Percentiles rank a stretch among this genome's conserved stretches.
Conservation (phyloP, 768 basidiomycete genomes). For the Kwoniella shandongensis region DNA sequence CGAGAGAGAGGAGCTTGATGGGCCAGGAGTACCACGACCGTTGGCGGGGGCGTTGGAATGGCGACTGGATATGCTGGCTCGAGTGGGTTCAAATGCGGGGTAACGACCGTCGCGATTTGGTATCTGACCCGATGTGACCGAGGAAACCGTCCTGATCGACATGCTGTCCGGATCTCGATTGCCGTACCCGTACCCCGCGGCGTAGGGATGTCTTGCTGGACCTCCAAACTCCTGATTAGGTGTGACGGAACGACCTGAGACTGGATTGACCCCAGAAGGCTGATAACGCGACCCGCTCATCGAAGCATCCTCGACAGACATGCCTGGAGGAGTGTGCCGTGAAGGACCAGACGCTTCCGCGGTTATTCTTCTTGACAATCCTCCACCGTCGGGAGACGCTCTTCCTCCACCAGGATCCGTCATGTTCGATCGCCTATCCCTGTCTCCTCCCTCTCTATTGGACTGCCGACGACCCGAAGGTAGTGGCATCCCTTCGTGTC, state of each 20-base stretch:
- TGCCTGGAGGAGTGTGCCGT: conserved; percentile 17
- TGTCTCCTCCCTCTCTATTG: conserved; percentile 11
- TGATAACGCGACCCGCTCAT: conserved; percentile 23
- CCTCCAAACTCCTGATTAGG: conserved; percentile 19
- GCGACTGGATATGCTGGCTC: conserved; percentile 13
- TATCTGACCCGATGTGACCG: conserved; percentile 15
- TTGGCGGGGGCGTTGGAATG: conserved; percentile 4
- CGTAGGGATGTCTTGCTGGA: conserved; percentile 16
- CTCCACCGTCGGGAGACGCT: conserved; percentile 16
- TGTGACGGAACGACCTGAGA: conserved; percentile 13
- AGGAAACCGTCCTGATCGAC: conserved; percentile 26
- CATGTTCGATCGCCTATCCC: conserved; percentile 17
- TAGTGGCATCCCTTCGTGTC: conserved; percentile 57
- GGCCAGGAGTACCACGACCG: conserved; percentile 14
- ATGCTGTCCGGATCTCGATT: conserved; percentile 22
- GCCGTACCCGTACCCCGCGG: conserved; percentile 14
- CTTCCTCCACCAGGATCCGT: conserved; percentile 22
- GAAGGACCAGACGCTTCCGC: conserved; percentile 8
- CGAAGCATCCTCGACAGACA: conserved; percentile 7
- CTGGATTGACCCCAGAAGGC: conserved; percentile 13
- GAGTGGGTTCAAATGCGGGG: conserved; percentile 12
- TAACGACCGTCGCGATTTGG: conserved; percentile 23
- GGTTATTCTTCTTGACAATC: conserved; percentile 13
- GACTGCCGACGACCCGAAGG: conserved; percentile 59
- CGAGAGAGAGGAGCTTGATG: conserved; percentile 13